Percentiles rank a stretch among this genome's conserved stretches.
Conservation (phyloP, 2,329 filamentous ascomycete species). For the Camillea tinctor region DNA sequence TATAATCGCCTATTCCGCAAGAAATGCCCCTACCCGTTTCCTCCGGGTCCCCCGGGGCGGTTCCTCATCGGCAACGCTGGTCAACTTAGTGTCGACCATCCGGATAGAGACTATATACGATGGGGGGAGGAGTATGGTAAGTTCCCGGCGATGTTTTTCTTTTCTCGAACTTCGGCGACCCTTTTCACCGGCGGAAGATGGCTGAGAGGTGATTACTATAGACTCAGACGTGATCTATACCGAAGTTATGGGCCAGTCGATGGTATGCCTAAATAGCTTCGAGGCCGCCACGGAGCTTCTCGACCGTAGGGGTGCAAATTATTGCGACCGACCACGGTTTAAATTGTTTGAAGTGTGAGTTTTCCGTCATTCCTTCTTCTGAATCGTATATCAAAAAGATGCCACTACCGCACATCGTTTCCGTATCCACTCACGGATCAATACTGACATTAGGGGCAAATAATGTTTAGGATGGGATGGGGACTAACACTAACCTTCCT, state of each 20-base stretch:
- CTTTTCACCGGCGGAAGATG: background rate
- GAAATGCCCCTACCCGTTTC: conserved; percentile 22
- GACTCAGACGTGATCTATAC: background rate
- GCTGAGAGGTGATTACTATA: background rate
- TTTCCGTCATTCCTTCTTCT: background rate
- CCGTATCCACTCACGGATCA: background rate
- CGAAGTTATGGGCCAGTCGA: conserved; percentile 31
- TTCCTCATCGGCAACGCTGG: conserved; percentile 33
- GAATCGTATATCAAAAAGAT: background rate
- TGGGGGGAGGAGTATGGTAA: conserved; percentile 34
- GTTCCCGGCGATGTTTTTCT: conserved; percentile 10
- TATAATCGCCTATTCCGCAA: conserved; percentile 8
- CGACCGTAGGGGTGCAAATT: conserved; percentile 45
- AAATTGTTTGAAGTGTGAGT: conserved; percentile 22
- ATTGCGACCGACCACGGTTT: conserved; percentile 45
- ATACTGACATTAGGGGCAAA: background rate
- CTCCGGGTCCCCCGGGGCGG: conserved; percentile 30
- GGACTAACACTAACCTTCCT: conserved; percentile 45
- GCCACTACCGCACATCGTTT: background rate
- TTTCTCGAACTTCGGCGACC: background rate
- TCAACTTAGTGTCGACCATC: conserved; percentile 29
- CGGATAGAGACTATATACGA: conserved; percentile 31
- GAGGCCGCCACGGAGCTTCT: conserved; percentile 43
- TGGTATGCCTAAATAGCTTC: conserved; percentile 45
- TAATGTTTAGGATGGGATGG: conserved; percentile 31